These are phyloP conservation scores for Aspergillus floridensis DNA, from an alignment of 2,329 filamentous ascomycete genomes.

Conservation along the genomic window DNA sequence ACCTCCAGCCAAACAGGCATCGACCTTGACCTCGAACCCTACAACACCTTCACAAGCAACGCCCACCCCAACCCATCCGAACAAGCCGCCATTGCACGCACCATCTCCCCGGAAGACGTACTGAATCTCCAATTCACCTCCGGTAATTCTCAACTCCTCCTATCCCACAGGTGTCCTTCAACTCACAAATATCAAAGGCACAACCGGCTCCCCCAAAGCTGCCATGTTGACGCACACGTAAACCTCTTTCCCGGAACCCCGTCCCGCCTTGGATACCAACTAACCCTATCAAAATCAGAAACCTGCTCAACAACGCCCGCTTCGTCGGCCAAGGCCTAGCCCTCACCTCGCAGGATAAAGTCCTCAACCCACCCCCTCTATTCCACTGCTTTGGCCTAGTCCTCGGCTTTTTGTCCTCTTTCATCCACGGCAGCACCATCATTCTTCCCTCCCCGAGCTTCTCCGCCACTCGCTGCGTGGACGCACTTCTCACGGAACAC, in stretches of 20 bases:
- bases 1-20: background rate
- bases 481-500: conserved; percentile 55
- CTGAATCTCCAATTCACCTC: conserved; percentile 68
- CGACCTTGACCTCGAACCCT: conserved; percentile 11
- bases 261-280: too few species aligned
- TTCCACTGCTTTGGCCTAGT: conserved; percentile 49
- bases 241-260: conserved; percentile 19
- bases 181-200: conserved; percentile 42
- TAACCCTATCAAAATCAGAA: conserved; percentile 11
- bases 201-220: conserved; percentile 66
- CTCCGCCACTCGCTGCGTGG: conserved; percentile 46
- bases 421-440: conserved; percentile 53
- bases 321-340: conserved; percentile 72
- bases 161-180: too few species aligned
- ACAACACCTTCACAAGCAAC: conserved; percentile 11
- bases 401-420: conserved; percentile 44
- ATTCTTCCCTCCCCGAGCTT: conserved; percentile 83
- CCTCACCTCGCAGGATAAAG: conserved; percentile 59
- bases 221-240: conserved; percentile 67
- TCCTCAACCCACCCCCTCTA: conserved; percentile 74
- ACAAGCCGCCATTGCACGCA: background rate
- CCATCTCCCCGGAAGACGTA: conserved; percentile 61
- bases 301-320: conserved; percentile 71
- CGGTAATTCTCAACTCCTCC: conserved; percentile 8
- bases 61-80: background rate